Conservation (phyloP, 1,284 basidiomycete genomes). For the Pseudozyma sp. region DNA sequence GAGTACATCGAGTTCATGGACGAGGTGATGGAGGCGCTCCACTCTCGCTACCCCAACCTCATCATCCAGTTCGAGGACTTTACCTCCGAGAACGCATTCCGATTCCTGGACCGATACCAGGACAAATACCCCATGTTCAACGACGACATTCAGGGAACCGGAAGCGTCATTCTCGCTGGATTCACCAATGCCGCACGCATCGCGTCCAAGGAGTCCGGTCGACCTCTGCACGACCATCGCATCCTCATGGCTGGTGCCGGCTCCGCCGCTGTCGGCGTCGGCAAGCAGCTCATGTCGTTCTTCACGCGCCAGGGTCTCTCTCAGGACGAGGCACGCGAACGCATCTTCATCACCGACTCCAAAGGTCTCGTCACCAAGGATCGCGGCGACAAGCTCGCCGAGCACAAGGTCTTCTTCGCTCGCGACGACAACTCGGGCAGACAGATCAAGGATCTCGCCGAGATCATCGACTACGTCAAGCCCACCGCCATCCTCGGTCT, state of each 20-base stretch:
- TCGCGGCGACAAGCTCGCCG: constrained; percentile 61
- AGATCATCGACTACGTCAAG: constrained; percentile 85
- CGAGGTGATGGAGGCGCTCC: constrained; percentile 83
- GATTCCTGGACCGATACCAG: constrained; percentile 65
- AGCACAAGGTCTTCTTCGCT: constrained; percentile 65
- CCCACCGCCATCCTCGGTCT: constrained; percentile 92
- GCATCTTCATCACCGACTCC: constrained; percentile 66
- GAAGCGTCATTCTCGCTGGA: constrained; percentile 83
- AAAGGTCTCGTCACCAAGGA: constrained; percentile 66
- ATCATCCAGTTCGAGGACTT: constrained; percentile 85
- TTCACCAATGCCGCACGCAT: constrained; percentile 88
- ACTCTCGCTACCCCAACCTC: constrained; percentile 75
- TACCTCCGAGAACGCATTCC: constrained; percentile 67
- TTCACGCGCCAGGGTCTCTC: constrained; percentile 62
- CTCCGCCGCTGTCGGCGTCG: constrained; percentile 82
- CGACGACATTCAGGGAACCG: constrained; percentile 80
- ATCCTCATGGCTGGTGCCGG: constrained; percentile 93
- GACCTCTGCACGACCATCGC: constrained; percentile 79
- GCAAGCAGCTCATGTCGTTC: constrained; percentile 67
- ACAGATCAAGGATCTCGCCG: constrained; percentile 73
- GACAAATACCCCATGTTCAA: constrained; percentile 72
- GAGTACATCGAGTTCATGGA: constrained; percentile 80
- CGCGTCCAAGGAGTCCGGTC: constrained; percentile 78
- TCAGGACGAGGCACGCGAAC: constrained; percentile 61
- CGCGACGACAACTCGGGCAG: constrained; percentile 63